These are phyloP conservation scores for Cryomyces minteri DNA, from an alignment of 495 filamentous ascomycete species.

Conservation along the genomic window DNA sequence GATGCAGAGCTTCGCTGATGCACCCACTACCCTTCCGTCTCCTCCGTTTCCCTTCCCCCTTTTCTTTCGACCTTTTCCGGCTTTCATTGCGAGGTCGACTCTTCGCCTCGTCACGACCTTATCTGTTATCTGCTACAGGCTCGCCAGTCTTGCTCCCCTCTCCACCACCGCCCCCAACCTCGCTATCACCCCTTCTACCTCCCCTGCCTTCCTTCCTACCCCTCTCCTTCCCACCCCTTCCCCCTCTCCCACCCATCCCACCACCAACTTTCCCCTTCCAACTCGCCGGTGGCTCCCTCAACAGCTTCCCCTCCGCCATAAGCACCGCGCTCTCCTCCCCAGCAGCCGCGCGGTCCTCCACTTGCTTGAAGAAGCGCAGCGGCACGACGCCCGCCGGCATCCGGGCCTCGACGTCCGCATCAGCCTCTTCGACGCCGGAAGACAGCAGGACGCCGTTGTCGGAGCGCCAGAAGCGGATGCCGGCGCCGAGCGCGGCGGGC, in stretches of 20 bases:
- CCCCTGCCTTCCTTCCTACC: background rate
- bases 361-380: conserved; percentile 17
- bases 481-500: conserved; percentile 38
- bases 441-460: conserved; percentile 50
- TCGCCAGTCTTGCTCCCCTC: background rate
- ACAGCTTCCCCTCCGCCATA: background rate
- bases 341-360: conserved; percentile 10
- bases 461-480: conserved; percentile 65
- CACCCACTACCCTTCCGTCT: too few relatives aligned
- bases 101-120: background rate
- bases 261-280: background rate
- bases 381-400: conserved; percentile 10
- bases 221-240: background rate
- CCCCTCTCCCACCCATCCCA: background rate
- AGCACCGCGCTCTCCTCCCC: background rate
- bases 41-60: too few relatives aligned
- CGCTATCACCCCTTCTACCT: background rate
- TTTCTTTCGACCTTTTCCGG: too few relatives aligned
- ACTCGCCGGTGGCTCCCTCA: background rate
- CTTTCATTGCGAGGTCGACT: too few relatives aligned
- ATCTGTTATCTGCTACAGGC: background rate
- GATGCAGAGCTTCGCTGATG: too few relatives aligned
- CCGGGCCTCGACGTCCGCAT: too few relatives aligned
- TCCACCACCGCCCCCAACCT: background rate
- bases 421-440: conserved; percentile 14